Percentiles rank a stretch among this genome's conserved stretches.
Conservation (phyloP, 352 stramenopile genomes). For the Saprolegnia parasitica region DNA sequence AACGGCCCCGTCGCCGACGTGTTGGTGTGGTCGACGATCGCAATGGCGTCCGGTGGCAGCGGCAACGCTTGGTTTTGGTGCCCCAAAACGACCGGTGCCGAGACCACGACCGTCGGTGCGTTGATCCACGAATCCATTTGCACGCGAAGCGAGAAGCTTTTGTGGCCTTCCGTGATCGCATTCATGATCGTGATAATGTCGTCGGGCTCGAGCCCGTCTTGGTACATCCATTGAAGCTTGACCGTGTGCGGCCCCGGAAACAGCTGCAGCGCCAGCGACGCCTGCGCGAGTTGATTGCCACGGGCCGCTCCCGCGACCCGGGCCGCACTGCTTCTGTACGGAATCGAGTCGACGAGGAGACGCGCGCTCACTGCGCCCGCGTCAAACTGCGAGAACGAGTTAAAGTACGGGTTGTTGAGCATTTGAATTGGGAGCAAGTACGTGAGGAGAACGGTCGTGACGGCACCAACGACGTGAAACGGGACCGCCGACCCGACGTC, state of each 20-base stretch:
- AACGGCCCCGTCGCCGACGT: not conserved
- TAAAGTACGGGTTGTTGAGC: conserved; percentile 12
- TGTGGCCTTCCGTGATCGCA: not conserved
- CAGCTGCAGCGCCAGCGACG: conserved; percentile 1
- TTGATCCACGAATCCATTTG: conserved; percentile 25
- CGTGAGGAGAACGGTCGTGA: conserved; percentile 12
- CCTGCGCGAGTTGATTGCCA: not conserved
- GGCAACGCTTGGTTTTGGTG: not conserved
- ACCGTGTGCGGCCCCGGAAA: conserved; percentile 16
- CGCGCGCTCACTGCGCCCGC: not conserved
- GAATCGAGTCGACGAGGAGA: conserved; percentile 18
- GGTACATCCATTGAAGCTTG: conserved; percentile 23
- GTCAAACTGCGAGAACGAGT: conserved; percentile 14
- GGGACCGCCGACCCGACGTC: conserved; percentile 15
- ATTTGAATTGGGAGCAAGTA: conserved; percentile 21
- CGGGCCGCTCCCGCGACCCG: not conserved
- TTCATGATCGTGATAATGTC: conserved; percentile 25
- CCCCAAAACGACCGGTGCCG: not conserved
- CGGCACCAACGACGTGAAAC: not conserved
- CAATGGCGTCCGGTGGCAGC: not conserved
- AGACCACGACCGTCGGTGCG: not conserved
- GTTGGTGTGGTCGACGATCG: not conserved
- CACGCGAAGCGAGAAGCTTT: conserved; percentile 8
- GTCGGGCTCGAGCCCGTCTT: conserved; percentile 14
- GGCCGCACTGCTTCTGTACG: conserved; percentile 4